Percentiles rank a stretch among this genome's conserved stretches.
Evolutionary conservation across 164 flowering plant genomes (phyloP).

Genomic region (Stephania cephalantha): DNA sequence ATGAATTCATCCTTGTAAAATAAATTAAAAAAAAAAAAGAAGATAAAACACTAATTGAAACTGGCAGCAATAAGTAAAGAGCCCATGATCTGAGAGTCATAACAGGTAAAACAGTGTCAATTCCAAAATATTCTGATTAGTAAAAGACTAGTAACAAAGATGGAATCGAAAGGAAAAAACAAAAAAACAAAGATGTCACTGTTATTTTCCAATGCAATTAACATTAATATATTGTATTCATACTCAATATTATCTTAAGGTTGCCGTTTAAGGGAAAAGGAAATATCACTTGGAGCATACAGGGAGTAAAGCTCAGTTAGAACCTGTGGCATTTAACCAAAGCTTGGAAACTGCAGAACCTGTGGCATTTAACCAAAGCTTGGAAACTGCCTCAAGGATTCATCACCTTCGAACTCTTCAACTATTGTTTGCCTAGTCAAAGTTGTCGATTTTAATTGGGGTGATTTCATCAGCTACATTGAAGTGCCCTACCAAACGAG

Average conservation of each 20-base stretch:
- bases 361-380: background rate
- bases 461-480: conserved; percentile 76
- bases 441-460: conserved; percentile 73
- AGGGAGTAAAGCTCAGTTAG: background rate
- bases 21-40: too few relatives aligned
- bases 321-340: background rate
- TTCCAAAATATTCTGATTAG: too few relatives aligned
- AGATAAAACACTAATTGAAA: too few relatives aligned
- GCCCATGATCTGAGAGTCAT: too few relatives aligned
- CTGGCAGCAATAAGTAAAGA: too few relatives aligned
- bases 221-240: too few relatives aligned
- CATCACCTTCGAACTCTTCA: background rate
- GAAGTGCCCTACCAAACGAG: conserved; percentile 76
- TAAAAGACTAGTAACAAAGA: too few relatives aligned
- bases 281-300: background rate
- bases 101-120: too few relatives aligned
- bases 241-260: background rate
- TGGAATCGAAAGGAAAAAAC: too few relatives aligned
- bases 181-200: too few relatives aligned
- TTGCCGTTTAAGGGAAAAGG: background rate
- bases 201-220: too few relatives aligned
- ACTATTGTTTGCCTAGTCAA: conserved; percentile 36
- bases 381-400: background rate
- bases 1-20: too few relatives aligned
- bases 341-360: background rate